phyloP scores from a whole-genome alignment of 148 eudicot species.

The Linanthus parryae region DNA sequence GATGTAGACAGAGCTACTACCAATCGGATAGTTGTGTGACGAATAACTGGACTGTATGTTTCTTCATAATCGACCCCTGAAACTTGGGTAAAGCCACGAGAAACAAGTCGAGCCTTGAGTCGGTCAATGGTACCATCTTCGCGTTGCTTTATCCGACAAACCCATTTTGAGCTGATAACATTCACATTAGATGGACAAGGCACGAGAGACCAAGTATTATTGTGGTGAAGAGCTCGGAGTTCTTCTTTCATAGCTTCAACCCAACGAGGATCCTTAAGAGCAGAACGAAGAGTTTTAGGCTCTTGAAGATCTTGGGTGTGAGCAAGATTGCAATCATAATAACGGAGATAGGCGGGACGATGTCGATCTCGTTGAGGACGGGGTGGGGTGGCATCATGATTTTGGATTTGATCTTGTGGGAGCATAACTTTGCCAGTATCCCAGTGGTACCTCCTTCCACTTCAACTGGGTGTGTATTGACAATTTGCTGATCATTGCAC shows the following conservation, averaged over 20 bases:
- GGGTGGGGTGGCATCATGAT: no score
- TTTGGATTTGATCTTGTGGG: no score
- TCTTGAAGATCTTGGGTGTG: neutral
- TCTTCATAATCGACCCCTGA: neutral
- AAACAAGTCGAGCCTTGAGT: neutral
- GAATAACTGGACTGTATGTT: neutral
- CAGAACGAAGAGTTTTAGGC: neutral
- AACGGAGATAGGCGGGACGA: neutral
- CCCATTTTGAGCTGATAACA: neutral
- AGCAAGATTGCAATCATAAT: neutral
- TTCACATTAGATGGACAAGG: neutral
- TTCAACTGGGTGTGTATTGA: no score
- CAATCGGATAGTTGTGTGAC: no score
- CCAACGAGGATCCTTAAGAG: neutral
- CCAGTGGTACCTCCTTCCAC: no score
- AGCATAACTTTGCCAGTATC: no score
- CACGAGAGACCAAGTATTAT: neutral
- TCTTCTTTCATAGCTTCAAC: no score
- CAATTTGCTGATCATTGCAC: no score
- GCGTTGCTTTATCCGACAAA: neutral
- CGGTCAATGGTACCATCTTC: neutral
- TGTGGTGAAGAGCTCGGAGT: neutral
- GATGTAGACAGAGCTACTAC: no score
- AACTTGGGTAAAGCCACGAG: neutral
- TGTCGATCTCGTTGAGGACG: neutral